Conservation (phyloP, 495 filamentous ascomycete genomes). For the Aspergillus kassunensis region DNA sequence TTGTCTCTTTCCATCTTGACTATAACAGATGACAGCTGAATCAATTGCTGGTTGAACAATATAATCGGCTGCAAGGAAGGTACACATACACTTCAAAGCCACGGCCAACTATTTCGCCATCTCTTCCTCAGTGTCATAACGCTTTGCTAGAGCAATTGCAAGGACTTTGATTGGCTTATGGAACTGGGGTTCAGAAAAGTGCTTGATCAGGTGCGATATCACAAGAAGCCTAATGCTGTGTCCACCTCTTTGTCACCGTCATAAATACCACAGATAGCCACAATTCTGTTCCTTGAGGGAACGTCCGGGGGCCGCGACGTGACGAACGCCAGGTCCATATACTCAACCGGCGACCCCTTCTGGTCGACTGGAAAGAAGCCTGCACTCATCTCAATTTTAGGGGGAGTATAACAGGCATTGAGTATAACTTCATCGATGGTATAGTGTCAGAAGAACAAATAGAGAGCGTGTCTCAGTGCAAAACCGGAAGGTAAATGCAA, state of each 20-base stretch:
- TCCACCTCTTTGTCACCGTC: background rate
- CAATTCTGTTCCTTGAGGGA: slow-evolving; percentile 8
- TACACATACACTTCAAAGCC: background rate
- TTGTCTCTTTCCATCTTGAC: background rate
- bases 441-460: no score
- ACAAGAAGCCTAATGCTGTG: background rate
- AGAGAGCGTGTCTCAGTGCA: no score
- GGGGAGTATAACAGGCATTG: no score
- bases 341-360: background rate
- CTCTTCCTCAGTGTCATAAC: background rate
- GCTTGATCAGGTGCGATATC: background rate
- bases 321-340: slow-evolving; percentile 3
- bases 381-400: no score
- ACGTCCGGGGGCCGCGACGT: slow-evolving; percentile 16
- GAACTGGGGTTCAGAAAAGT: background rate
- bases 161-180: background rate
- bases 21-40: background rate
- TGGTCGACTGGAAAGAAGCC: no score
- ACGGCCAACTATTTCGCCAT: background rate
- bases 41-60: background rate
- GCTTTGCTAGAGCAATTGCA: background rate
- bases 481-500: no score
- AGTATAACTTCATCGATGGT: no score
- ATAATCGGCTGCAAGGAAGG: background rate
- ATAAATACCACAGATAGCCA: slow-evolving; percentile 18